Conservation (phyloP, 371 early-diverging fungal genomes). For the Mortierella sp. region DNA sequence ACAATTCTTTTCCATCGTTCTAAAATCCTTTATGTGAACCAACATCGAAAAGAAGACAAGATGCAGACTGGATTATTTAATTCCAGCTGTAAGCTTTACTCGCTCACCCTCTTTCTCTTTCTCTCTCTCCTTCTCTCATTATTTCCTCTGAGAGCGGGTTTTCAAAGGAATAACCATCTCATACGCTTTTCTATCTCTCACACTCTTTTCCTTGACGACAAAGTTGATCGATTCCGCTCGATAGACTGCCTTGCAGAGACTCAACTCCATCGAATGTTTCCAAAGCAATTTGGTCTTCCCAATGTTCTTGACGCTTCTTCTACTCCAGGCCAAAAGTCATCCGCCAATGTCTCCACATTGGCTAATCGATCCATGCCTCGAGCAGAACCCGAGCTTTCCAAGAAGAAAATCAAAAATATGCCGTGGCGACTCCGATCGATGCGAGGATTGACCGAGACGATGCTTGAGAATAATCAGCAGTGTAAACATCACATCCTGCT, state of each 20-base stretch:
- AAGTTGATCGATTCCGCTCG: no score
- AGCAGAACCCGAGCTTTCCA: background rate
- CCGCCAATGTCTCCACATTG: background rate
- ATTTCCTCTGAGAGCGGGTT: no score
- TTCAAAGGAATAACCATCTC: no score
- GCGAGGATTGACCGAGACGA: constrained; percentile 16
- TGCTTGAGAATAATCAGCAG: constrained; percentile 20
- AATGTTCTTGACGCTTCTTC: constrained; percentile 10
- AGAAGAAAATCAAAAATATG: background rate
- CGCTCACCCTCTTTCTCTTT: no score
- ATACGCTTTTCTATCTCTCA: no score
- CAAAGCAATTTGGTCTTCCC: constrained; percentile 27
- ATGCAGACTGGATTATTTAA: constrained; percentile 3
- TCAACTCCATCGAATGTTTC: constrained; percentile 23
- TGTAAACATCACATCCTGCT: constrained; percentile 23
- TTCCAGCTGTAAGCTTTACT: no score
- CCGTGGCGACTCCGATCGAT: constrained; percentile 39
- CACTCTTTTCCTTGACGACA: no score
- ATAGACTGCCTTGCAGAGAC: no score
- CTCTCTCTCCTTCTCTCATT: no score
- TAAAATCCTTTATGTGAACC: constrained; percentile 25
- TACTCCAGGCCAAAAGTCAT: background rate
- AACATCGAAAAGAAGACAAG: constrained; percentile 14
- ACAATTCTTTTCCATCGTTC: constrained; percentile 20
- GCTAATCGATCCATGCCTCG: background rate